These are phyloP conservation scores for Musa itinerans DNA, from an alignment of 176 grass and related monocot genomes.

Conservation along the genomic window DNA sequence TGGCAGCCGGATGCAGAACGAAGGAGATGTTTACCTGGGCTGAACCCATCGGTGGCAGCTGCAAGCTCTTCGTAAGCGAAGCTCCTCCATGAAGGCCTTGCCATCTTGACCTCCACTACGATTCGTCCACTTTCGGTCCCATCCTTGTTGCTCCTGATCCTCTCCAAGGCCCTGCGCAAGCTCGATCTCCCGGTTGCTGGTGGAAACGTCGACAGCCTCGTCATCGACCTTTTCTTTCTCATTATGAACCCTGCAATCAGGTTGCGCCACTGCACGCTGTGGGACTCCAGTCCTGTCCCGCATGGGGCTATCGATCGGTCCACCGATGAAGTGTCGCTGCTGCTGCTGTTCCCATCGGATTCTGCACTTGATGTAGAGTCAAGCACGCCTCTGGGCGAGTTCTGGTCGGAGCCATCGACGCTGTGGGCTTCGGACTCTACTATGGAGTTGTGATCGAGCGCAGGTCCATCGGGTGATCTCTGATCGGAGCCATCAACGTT, in stretches of 20 bases:
- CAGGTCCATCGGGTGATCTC: not conserved
- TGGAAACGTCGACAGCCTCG: slow-evolving; percentile 54
- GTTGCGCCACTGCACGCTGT: slow-evolving; percentile 53
- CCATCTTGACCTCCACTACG: slow-evolving; percentile 52
- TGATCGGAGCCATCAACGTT: not conserved
- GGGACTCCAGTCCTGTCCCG: slow-evolving; percentile 21
- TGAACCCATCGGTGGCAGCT: slow-evolving; percentile 68
- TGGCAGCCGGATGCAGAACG: not conserved
- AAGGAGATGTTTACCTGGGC: slow-evolving; percentile 45
- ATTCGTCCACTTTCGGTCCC: slow-evolving; percentile 35
- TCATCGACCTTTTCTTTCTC: slow-evolving; percentile 68
- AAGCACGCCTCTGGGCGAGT: slow-evolving; percentile 8
- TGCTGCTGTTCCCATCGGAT: slow-evolving; percentile 27
- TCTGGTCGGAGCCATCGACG: slow-evolving; percentile 6
- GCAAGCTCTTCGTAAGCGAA: slow-evolving; percentile 77
- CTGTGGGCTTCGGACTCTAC: not conserved
- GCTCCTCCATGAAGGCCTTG: slow-evolving; percentile 85
- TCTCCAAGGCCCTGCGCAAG: slow-evolving; percentile 48
- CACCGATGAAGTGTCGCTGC: slow-evolving; percentile 32
- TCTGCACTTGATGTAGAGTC: slow-evolving; percentile 14
- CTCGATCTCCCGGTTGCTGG: slow-evolving; percentile 36
- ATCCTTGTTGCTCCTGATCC: slow-evolving; percentile 43
- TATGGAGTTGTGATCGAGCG: not conserved
- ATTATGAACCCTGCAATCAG: slow-evolving; percentile 62
- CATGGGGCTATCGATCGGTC: slow-evolving; percentile 32